A percentile compares a stretch with the other conserved stretches of the same genome.
Evolutionary conservation across 1,284 basidiomycete genomes (phyloP).

Genomic region (Sparassis latifolia): DNA sequence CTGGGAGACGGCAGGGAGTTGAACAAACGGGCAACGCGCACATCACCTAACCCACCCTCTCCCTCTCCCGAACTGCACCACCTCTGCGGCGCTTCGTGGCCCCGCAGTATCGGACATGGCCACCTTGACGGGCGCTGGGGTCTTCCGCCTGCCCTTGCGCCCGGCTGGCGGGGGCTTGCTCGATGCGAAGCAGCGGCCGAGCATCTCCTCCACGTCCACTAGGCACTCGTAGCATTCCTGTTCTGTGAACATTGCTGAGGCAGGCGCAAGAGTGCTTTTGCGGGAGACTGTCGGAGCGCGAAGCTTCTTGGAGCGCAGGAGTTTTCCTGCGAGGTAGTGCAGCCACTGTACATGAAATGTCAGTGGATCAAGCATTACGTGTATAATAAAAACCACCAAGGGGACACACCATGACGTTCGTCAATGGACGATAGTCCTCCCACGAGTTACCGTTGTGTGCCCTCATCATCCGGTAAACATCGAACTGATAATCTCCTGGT

Average conservation of each 20-base stretch:
- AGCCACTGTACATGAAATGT: constrained; percentile 55
- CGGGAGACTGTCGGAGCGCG: constrained; percentile 37
- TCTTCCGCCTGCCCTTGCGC: constrained; percentile 37
- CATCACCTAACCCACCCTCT: constrained; percentile 41
- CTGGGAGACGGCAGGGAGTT: too few relatives aligned
- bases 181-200: constrained; percentile 35
- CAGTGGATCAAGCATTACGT: background rate
- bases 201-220: constrained; percentile 47
- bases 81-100: constrained; percentile 44
- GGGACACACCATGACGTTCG: constrained; percentile 79
- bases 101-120: constrained; percentile 12
- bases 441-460: constrained; percentile 54
- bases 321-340: constrained; percentile 69
- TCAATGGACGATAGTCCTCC: constrained; percentile 71
- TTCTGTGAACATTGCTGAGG: constrained; percentile 36
- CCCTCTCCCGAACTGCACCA: constrained; percentile 44
- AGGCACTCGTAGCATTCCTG: constrained; percentile 55
- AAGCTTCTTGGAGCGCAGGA: constrained; percentile 64
- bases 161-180: constrained; percentile 16
- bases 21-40: too few relatives aligned
- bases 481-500: constrained; percentile 87
- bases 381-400: background rate
- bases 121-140: constrained; percentile 19
- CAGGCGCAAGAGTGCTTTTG: constrained; percentile 17
- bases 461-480: constrained; percentile 88